Base-by-base conservation (phyloP, 2,329 filamentous ascomycete species). In the Fusarium siculi region DNA sequence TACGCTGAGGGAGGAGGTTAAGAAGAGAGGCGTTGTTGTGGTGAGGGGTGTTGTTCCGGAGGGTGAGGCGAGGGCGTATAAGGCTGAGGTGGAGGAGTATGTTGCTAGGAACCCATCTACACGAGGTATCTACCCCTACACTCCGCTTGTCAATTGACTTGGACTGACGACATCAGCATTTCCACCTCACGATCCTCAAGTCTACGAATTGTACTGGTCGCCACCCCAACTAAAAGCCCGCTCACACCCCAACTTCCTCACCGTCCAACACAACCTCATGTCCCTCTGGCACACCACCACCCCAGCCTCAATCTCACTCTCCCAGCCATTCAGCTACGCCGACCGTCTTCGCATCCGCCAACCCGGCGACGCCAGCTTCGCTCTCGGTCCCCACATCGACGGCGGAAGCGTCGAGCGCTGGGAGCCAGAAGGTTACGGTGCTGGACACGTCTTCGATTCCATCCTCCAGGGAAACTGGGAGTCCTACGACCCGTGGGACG, bases 391-490 rank as follows among this genome's bases (percentile, higher is more conserved):
- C 2, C 93, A 95, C 78, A 85, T 92, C 3, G 93, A 95, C 75
- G 92, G 92, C 19, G 93, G 93, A 28, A 92, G 91, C 58, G 88
- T 93, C 3, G 93, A 95, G 81, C 87, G 93, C 6, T 95, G 93
- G 93, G 92, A 94, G 79, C 85, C 84, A 36, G 82, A 88, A 1
- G 92, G 92, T 2, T 95, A 95, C 73, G 90, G 91, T 0, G 83
- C 79, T 4, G 87, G 91, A 18, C 84, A 86, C 5, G 93, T 95
- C 6, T 98, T 97, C 81, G 88, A 92, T 66, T 82, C 87, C 25
- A 87, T 98, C 14, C 92, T 94, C 63, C 82, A 88, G 25, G 96
- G 95, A 0, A 81, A 86, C 2, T 97, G 95, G 94, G 93, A 97
- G 72, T 81, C 87, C 5, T 95, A 94, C 78, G 93, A 98, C 77